Evolutionary conservation across 495 filamentous ascomycete species (phyloP).

Genomic region (Trichoderma orchidacearum): DNA sequence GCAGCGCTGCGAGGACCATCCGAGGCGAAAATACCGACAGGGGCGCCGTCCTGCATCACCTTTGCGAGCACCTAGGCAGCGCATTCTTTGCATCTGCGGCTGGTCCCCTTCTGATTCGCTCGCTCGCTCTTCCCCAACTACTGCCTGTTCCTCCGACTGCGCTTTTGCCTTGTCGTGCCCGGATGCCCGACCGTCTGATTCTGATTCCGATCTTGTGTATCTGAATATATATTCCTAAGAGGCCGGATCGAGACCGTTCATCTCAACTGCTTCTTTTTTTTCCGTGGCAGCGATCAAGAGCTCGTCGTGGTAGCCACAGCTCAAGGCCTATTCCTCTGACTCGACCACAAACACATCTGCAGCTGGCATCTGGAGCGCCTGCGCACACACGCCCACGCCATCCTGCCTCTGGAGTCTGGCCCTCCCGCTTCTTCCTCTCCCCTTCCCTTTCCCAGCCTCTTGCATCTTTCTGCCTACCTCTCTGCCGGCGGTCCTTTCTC

Average conservation of each 20-base stretch:
- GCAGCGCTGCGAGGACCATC: background rate
- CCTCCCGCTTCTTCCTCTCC: background rate
- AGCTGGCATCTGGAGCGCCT: background rate
- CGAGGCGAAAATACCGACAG: too few relatives aligned
- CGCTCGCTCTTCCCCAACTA: background rate
- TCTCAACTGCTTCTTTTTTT: too few relatives aligned
- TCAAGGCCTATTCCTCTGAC: background rate
- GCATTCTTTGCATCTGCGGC: background rate
- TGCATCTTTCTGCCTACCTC: background rate
- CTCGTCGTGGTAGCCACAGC: background rate
- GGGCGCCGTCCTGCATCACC: too few relatives aligned
- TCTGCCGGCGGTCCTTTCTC: background rate
- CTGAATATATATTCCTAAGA: too few relatives aligned
- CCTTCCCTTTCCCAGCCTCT: background rate
- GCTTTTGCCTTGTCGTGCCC: background rate
- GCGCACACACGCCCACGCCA: background rate
- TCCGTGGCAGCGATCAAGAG: background rate
- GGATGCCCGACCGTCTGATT: background rate
- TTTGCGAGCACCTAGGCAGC: background rate
- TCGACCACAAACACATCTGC: background rate
- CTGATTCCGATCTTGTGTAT: background rate
- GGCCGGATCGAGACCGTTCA: too few relatives aligned
- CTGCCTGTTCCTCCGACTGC: background rate
- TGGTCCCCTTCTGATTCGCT: background rate
- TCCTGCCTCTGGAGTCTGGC: background rate